Percentiles rank a stretch among this genome's conserved stretches.
These are phyloP conservation scores for Chondrus crispus DNA, from an alignment of 23 red algal genomes.

Conservation along the genomic window DNA sequence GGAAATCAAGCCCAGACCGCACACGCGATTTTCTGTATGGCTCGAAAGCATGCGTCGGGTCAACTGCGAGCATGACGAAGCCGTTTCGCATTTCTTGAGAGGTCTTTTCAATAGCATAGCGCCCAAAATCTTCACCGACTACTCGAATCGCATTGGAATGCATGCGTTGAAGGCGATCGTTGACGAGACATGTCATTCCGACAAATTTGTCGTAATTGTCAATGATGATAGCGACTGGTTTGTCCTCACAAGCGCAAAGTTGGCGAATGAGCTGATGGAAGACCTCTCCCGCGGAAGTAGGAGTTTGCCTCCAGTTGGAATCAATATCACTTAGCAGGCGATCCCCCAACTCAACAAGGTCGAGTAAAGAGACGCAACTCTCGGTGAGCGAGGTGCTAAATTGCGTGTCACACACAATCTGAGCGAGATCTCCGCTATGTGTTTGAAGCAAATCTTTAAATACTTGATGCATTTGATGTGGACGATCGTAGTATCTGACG, in stretches of 20 bases:
- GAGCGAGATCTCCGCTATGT: neutral
- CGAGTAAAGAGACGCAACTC: constrained; percentile 14
- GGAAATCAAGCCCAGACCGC: neutral
- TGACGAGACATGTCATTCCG: constrained; percentile 48
- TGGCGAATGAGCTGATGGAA: constrained; percentile 29
- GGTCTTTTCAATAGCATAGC: constrained; percentile 33
- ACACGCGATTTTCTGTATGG: constrained; percentile 44
- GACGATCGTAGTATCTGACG: constrained; percentile 48
- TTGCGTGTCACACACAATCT: constrained; percentile 17
- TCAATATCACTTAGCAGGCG: constrained; percentile 35
- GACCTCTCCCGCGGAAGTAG: constrained; percentile 5
- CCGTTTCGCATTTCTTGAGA: constrained; percentile 33
- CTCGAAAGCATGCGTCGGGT: neutral
- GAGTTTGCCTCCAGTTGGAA: constrained; percentile 27
- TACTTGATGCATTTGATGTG: constrained; percentile 10
- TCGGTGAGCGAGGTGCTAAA: neutral
- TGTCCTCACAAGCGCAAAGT: neutral
- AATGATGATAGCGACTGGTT: constrained; percentile 34
- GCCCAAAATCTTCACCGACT: constrained; percentile 48
- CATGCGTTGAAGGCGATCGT: constrained; percentile 31
- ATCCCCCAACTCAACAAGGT: constrained; percentile 31
- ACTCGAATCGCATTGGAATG: constrained; percentile 55
- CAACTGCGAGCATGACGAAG: constrained; percentile 29
- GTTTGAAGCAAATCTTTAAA: constrained; percentile 37
- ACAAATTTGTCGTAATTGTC: constrained; percentile 42